Percentiles rank a stretch among this genome's conserved stretches.
Evolutionary conservation across 768 basidiomycete species (phyloP).

Genomic region (Cantharellus anzutake): DNA sequence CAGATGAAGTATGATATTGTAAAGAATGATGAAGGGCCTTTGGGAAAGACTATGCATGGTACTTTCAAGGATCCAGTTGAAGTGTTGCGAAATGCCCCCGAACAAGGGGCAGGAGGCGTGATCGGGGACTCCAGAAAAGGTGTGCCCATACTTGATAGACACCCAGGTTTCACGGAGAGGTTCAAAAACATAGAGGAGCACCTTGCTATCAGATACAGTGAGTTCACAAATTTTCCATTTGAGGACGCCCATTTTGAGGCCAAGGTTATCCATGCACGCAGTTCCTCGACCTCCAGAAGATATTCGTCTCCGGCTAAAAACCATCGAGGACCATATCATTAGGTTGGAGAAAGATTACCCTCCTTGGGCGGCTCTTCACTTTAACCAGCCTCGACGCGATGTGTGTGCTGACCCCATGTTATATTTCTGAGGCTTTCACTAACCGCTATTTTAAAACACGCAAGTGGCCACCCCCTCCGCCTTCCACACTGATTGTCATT

Average conservation of each 20-base stretch:
- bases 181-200: slow-evolving; percentile 51
- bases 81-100: slow-evolving; percentile 7
- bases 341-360: slow-evolving; percentile 48
- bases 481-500: slow-evolving; percentile 58
- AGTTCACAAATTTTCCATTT: neutral
- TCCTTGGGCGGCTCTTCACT: slow-evolving; percentile 77
- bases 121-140: slow-evolving; percentile 19
- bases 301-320: slow-evolving; percentile 42
- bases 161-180: slow-evolving; percentile 46
- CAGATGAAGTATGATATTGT: slow-evolving; percentile 81
- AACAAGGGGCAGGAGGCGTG: slow-evolving; percentile 36
- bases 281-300: slow-evolving; percentile 54
- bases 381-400: slow-evolving; percentile 65
- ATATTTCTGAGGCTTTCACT: neutral
- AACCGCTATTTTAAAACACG: slow-evolving; percentile 3
- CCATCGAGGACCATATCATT: slow-evolving; percentile 59
- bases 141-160: slow-evolving; percentile 23
- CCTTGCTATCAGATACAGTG: slow-evolving; percentile 57
- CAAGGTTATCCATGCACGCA: slow-evolving; percentile 13
- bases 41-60: slow-evolving; percentile 36
- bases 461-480: slow-evolving; percentile 74
- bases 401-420: slow-evolving; percentile 26
- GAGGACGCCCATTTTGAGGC: neutral
- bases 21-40: slow-evolving; percentile 64
- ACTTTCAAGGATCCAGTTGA: slow-evolving; percentile 2